Evolutionary conservation across 2,329 filamentous ascomycete genomes (phyloP).

Genomic region (Emericellopsis cladophorae): DNA sequence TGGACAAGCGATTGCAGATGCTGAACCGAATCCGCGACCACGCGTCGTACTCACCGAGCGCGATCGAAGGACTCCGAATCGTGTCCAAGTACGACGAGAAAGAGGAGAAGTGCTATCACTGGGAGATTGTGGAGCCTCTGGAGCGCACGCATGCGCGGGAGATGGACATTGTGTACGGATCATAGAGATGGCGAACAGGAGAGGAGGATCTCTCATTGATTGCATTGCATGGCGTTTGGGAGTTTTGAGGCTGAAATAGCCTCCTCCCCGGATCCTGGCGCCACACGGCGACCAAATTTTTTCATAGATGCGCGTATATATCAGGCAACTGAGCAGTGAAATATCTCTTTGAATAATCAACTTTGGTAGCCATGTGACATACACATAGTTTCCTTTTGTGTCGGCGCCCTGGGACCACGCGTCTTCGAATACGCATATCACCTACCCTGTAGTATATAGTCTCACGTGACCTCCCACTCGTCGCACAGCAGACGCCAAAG

Average conservation of each 20-base stretch:
- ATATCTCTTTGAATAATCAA: too few species aligned
- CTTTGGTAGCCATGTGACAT: too few species aligned
- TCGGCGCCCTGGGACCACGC: too few species aligned
- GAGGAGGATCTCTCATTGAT: background rate
- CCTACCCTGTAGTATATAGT: too few species aligned
- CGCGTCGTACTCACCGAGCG: constrained; percentile 9
- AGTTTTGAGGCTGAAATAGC: constrained; percentile 1
- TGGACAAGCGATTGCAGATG: constrained; percentile 24
- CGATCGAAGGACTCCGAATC: constrained; percentile 16
- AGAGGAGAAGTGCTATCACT: constrained; percentile 14
- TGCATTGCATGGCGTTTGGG: background rate
- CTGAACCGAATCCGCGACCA: constrained; percentile 7
- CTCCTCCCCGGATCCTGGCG: too few species aligned
- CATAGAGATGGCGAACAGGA: background rate
- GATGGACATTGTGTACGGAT: constrained; percentile 22
- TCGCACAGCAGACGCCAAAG: too few species aligned
- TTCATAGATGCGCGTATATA: too few species aligned
- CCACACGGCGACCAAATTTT: too few species aligned
- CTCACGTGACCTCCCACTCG: too few species aligned
- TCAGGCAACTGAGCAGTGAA: too few species aligned
- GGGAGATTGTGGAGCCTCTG: constrained; percentile 22
- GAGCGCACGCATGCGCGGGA: constrained; percentile 20
- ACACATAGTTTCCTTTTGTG: too few species aligned
- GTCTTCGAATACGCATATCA: too few species aligned
- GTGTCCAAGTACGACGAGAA: constrained; percentile 13